phyloP scores from a whole-genome alignment of 2,329 filamentous ascomycete species.

The Cytospora mali region DNA sequence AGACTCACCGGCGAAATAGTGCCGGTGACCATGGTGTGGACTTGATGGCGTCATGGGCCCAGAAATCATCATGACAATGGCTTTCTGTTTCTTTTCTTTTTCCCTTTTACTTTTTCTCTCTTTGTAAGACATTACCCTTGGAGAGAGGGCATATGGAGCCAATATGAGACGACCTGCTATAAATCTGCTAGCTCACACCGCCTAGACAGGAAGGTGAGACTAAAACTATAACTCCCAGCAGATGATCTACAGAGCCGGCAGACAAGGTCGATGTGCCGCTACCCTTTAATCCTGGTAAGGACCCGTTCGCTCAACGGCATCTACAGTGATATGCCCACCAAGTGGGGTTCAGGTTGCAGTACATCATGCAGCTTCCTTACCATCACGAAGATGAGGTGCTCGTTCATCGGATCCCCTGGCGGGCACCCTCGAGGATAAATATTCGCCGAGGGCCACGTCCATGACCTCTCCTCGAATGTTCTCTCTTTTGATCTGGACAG shows the following conservation, averaged over 20 bases:
- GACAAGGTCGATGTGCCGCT: conserved; percentile 3
- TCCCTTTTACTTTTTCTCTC: neutral
- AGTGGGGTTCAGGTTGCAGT: conserved; percentile 5
- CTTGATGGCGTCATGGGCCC: neutral
- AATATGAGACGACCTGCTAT: conserved; percentile 7
- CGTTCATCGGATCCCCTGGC: neutral
- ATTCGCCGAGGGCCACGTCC: neutral
- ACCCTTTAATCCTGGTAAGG: neutral
- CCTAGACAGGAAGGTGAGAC: conserved; percentile 14
- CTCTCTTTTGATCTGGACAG: neutral
- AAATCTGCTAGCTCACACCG: conserved; percentile 5
- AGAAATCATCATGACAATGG: no score
- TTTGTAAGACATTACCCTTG: neutral
- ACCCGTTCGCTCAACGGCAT: neutral
- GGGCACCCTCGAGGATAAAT: neutral
- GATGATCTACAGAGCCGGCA: conserved; percentile 7
- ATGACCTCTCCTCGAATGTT: neutral
- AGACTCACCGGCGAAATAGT: no score
- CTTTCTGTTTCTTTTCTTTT: neutral
- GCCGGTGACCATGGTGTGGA: no score
- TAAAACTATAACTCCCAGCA: neutral
- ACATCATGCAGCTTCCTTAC: conserved; percentile 7
- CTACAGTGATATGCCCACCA: neutral
- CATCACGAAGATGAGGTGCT: conserved; percentile 3
- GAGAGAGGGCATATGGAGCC: neutral